phyloP scores from a whole-genome alignment of 345 rosid genomes.

The Psidium friedrichsthalianum region DNA sequence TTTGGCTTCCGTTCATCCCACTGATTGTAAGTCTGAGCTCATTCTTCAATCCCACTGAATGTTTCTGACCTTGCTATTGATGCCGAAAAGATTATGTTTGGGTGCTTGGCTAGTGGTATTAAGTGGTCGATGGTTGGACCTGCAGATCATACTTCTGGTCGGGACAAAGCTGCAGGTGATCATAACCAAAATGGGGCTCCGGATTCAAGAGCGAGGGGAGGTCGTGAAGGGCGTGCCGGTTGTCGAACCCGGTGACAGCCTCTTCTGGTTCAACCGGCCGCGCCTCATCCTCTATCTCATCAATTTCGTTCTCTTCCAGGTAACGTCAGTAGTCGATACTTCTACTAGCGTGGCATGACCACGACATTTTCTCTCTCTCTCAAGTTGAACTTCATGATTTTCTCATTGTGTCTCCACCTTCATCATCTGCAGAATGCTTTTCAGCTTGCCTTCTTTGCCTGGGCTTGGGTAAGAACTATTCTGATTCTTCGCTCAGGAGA shows the following conservation, averaged over 20 bases:
- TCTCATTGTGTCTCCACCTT: not conserved
- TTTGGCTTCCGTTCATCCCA: constrained; percentile 87
- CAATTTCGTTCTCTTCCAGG: constrained; percentile 87
- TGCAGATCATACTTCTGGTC: constrained; percentile 60
- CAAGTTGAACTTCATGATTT: not conserved
- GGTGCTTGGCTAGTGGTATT: not conserved
- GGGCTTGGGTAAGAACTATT: constrained; percentile 52
- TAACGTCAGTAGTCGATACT: not conserved
- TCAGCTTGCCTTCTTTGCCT: constrained; percentile 72
- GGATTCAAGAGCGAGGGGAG: constrained; percentile 61
- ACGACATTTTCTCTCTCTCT: not conserved
- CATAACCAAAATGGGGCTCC: constrained; percentile 68
- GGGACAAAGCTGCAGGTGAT: constrained; percentile 93
- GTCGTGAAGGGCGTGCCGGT: constrained; percentile 73
- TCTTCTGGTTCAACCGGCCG: constrained; percentile 90
- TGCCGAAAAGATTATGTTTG: not conserved
- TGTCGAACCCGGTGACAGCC: constrained; percentile 70
- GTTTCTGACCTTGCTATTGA: not conserved
- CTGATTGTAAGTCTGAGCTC: constrained; percentile 45
- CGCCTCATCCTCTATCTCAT: constrained; percentile 69
- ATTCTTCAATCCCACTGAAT: not conserved
- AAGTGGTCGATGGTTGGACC: not conserved
- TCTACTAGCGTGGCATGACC: not conserved
- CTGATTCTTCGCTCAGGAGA: not conserved
- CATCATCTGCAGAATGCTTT: constrained; percentile 61